phyloP scores from a whole-genome alignment of 2,329 filamentous ascomycete genomes.

The Ophiocordyceps australis region DNA sequence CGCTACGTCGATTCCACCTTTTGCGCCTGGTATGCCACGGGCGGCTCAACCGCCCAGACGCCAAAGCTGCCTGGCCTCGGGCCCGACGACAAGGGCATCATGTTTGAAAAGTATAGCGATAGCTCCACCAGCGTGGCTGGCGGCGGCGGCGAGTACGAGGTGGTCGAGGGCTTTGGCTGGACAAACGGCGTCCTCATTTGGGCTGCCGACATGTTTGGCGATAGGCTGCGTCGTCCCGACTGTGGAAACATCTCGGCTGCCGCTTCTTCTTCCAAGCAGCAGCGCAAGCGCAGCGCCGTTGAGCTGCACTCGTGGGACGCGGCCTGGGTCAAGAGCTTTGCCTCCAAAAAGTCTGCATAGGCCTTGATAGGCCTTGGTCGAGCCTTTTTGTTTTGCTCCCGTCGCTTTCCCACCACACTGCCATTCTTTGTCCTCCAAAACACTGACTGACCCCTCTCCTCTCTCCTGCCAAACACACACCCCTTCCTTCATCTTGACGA shows the following conservation, averaged over 20 bases:
- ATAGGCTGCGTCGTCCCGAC: constrained; percentile 33
- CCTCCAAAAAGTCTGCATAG: too few relatives aligned
- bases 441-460: too few relatives aligned
- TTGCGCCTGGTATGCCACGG: constrained; percentile 52
- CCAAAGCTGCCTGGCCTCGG: constrained; percentile 29
- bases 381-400: too few relatives aligned
- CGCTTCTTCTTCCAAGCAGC: constrained; percentile 10
- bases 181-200: constrained; percentile 52
- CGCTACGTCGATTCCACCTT: constrained; percentile 50
- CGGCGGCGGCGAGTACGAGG: constrained; percentile 48
- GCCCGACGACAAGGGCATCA: constrained; percentile 30
- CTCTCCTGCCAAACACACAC: too few relatives aligned
- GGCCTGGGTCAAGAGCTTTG: constrained; percentile 28
- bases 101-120: constrained; percentile 54
- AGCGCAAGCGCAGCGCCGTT: constrained; percentile 21
- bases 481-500: too few relatives aligned
- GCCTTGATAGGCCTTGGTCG: too few relatives aligned
- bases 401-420: too few relatives aligned
- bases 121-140: constrained; percentile 41
- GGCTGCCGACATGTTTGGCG: constrained; percentile 42
- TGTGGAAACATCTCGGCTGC: constrained; percentile 31
- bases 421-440: too few relatives aligned
- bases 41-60: constrained; percentile 35
- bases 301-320: constrained; percentile 27
- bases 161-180: constrained; percentile 56